A percentile compares a stretch with the other conserved stretches of the same genome.
phyloP scores from a whole-genome alignment of 140 eudicot genomes.

The Cichorium intybus region DNA sequence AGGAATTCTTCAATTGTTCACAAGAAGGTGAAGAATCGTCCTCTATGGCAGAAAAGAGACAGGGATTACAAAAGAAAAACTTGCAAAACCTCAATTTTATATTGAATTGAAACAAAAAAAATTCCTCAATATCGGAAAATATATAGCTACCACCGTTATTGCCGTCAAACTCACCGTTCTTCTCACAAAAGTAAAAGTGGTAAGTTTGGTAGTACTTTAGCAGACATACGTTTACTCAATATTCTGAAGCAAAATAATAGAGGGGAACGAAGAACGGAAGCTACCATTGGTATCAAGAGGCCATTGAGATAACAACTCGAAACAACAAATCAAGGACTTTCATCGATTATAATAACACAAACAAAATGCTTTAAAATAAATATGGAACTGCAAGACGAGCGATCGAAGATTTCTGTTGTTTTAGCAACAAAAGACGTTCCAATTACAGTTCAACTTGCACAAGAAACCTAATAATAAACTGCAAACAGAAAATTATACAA shows the following conservation, averaged over 20 bases:
- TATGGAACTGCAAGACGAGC: neutral
- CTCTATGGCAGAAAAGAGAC: constrained; percentile 1
- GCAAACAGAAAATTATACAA: neutral
- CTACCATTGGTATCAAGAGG: constrained; percentile 15
- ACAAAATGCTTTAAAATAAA: neutral
- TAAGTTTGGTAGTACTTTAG: too few relatives aligned
- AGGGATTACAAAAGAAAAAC: constrained; percentile 10
- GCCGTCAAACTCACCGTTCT: neutral
- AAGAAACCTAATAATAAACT: neutral
- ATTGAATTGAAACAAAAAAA: neutral
- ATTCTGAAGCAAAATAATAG: too few relatives aligned
- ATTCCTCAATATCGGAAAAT: neutral
- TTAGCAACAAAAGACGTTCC: neutral
- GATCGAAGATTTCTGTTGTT: neutral
- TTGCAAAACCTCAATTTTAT: neutral
- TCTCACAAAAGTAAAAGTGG: neutral
- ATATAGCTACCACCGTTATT: neutral
- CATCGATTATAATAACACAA: neutral
- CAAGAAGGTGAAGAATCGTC: constrained; percentile 10
- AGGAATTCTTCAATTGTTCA: constrained; percentile 3
- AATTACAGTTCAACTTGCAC: constrained; percentile 1
- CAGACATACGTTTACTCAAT: too few relatives aligned
- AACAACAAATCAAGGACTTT: neutral
- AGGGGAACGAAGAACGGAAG: neutral
- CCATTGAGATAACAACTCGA: neutral